phyloP scores from a whole-genome alignment of 306 rosid genomes.

The Fragaria ananassa region DNA sequence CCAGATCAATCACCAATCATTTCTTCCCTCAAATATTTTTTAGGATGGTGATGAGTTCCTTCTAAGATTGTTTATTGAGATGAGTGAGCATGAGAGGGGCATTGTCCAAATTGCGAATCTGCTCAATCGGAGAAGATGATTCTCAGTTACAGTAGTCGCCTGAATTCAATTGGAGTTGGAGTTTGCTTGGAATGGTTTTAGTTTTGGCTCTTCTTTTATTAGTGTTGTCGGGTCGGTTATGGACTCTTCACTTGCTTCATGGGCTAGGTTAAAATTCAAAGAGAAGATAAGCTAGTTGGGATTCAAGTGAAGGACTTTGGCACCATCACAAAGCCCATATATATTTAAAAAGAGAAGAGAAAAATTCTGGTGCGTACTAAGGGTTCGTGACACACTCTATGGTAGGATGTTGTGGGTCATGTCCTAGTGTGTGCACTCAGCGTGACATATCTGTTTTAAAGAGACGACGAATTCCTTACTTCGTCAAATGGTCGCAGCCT shows the following conservation, averaged over 20 bases:
- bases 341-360: no score
- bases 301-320: no score
- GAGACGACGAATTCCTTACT: no score
- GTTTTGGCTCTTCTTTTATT: not conserved
- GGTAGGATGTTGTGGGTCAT: no score
- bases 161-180: not conserved
- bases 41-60: constrained; percentile 77
- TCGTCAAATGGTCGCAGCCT: no score
- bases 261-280: not conserved
- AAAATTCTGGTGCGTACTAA: no score
- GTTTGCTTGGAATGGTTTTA: not conserved
- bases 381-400: no score
- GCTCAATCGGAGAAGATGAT: constrained; percentile 58
- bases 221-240: not conserved
- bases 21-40: constrained; percentile 80
- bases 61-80: constrained; percentile 77
- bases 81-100: constrained; percentile 82
- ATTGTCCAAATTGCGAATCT: constrained; percentile 86
- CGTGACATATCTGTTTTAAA: no score
- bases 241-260: not conserved
- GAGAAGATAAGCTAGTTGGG: no score
- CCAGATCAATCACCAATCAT: constrained; percentile 89
- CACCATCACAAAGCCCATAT: no score
- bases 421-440: no score
- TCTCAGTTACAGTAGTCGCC: not conserved